A percentile compares a stretch with the other conserved stretches of the same genome.
Conservation (phyloP, 768 basidiomycete genomes). For the Rhizopogon vinicolor region DNA sequence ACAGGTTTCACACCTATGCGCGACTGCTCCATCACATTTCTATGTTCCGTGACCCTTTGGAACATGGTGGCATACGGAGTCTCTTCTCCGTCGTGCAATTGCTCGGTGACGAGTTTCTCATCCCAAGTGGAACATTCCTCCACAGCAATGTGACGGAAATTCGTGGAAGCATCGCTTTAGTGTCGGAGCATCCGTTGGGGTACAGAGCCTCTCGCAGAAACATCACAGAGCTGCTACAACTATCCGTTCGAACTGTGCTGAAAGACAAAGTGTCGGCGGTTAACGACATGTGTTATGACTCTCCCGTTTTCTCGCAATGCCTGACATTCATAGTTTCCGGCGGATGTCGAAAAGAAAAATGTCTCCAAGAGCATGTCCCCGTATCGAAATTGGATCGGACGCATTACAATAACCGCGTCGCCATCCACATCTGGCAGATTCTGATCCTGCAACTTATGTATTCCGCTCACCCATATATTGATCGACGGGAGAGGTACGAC, state of each 20-base stretch:
- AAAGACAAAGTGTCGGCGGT: constrained; percentile 24
- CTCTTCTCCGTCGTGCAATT: constrained; percentile 30
- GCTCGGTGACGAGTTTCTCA: constrained; percentile 18
- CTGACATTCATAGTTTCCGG: constrained; percentile 26
- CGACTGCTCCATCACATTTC: constrained; percentile 25
- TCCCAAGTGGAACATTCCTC: neutral
- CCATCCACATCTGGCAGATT: constrained; percentile 46
- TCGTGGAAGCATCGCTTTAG: neutral
- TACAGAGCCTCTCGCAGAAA: constrained; percentile 10
- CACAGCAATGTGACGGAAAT: neutral
- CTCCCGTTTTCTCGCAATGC: constrained; percentile 35
- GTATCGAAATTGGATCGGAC: constrained; percentile 17
- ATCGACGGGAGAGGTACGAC: constrained; percentile 3
- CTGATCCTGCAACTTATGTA: constrained; percentile 35
- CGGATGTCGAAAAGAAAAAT: constrained; percentile 28
- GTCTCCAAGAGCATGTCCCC: constrained; percentile 33
- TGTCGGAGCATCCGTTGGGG: neutral
- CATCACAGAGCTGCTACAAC: constrained; percentile 19
- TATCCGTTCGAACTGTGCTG: constrained; percentile 23
- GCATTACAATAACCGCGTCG: constrained; percentile 39
- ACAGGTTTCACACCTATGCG: constrained; percentile 31
- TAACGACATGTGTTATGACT: constrained; percentile 25
- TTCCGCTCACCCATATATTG: constrained; percentile 7
- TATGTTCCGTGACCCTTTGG: constrained; percentile 24
- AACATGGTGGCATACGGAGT: constrained; percentile 17